phyloP scores from a whole-genome alignment of 2,329 filamentous ascomycete genomes.

The Alternaria angustiovoidea region DNA sequence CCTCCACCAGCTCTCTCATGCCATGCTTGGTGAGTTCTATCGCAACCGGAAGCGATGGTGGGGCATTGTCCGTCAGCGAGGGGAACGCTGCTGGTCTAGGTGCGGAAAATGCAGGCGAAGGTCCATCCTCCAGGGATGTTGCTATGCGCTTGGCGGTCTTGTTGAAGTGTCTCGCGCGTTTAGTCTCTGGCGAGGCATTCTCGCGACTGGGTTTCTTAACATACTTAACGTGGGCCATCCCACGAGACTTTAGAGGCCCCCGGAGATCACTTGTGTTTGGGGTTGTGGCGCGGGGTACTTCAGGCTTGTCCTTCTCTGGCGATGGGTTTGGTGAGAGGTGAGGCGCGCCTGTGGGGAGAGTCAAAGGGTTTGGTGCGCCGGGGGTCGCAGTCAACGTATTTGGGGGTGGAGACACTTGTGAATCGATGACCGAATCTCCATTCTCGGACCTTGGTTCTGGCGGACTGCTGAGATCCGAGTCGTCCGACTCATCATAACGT shows the following conservation, averaged over 20 bases:
- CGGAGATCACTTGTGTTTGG: not conserved
- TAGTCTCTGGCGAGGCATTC: not conserved
- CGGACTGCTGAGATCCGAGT: not conserved
- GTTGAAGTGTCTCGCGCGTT: not conserved
- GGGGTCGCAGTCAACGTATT: not conserved
- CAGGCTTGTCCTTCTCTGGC: not conserved
- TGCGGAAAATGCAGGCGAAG: not conserved
- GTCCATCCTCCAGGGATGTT: not conserved
- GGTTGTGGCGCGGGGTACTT: not conserved
- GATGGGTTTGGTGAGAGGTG: not conserved
- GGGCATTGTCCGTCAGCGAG: not conserved
- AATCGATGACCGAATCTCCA: not conserved
- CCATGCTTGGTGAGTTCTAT: not conserved
- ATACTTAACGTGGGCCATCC: conserved; percentile 15
- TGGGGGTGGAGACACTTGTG: not conserved
- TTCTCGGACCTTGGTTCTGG: not conserved
- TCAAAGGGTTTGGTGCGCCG: not conserved
- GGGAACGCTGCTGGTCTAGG: conserved; percentile 16
- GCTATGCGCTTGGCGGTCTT: not conserved
- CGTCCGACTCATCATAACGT: not conserved
- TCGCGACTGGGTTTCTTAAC: not conserved
- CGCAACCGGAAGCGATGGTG: not conserved
- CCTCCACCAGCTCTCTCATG: conserved; percentile 9
- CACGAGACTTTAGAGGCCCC: not conserved
- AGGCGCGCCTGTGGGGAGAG: not conserved